Evolutionary conservation across 2,329 filamentous ascomycete genomes (phyloP), one percentile per base, ranked within the genome.

Genomic region (Reticulascus tulasneorum): DNA sequence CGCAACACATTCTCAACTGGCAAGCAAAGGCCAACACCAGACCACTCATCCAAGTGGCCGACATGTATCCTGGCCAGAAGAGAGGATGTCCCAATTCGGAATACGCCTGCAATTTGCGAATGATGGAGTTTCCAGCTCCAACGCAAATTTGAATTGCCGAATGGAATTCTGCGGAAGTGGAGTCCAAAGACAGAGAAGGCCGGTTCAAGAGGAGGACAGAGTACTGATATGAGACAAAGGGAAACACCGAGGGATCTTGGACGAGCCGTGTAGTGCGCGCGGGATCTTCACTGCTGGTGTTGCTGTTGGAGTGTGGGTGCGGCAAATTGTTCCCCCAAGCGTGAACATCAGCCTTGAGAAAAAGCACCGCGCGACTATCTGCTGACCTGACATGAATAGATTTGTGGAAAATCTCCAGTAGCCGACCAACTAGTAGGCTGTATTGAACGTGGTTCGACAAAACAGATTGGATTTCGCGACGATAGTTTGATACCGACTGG

Each of bases 31-130:
- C 56, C 7, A 63, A 42, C 6, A 61, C 53, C 2, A 63, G 46
- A 7, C 60, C 59, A 7, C 56, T 52, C 56, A 62, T 63, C 60
- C 60, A 63, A 0, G 49, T 44, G 2, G 57, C 53, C 1, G 59
- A 58, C 18, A 63, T 44, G 9, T 53, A 54, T 0, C 56, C 55
- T 0, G 59, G 60, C 60, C 59, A 63, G 29, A 41, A 46, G n/a
- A 47, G 33, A 3, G 41, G 41, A 12, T 35, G 15, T 8, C 42
- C 38, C 3, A 11, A 5, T 9, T 30, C 21, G 4, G 20, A 16
- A 13, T 42, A 37, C 23, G 22, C 15, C 17, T 36, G 28, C 9
- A 44, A 26, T 2, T 32, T 42, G 9, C 29, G 29, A 9, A 45
- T 16, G 13, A 45, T 23, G 0, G 21, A 23, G 10, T 32, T 39